Percentiles rank a stretch among this genome's conserved stretches.
Evolutionary conservation across 306 rosid species (phyloP).

Genomic region (Quercus agrifolia): DNA sequence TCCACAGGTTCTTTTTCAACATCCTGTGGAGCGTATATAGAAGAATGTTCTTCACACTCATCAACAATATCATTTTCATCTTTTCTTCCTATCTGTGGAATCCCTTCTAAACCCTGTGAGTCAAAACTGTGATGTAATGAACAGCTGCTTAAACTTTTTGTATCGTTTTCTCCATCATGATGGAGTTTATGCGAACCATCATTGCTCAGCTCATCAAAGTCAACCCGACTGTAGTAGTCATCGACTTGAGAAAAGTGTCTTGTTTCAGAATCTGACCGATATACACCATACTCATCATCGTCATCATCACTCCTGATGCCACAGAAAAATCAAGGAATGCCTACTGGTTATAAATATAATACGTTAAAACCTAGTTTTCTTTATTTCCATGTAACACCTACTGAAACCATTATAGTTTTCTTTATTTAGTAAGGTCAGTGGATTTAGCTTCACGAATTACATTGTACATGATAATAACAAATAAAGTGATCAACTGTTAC

Average conservation of each 20-base stretch:
- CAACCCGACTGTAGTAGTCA: constrained; percentile 55
- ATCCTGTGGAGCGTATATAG: constrained; percentile 49
- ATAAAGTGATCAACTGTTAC: constrained; percentile 3
- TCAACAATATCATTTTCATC: constrained; percentile 59
- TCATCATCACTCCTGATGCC: constrained; percentile 70
- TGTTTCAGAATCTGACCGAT: constrained; percentile 48
- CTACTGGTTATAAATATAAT: constrained; percentile 15
- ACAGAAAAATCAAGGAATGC: constrained; percentile 29
- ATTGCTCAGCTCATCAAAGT: constrained; percentile 51
- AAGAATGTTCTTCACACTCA: constrained; percentile 63
- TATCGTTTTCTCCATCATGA: constrained; percentile 43
- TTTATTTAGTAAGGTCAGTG: not conserved
- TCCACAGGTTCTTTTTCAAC: constrained; percentile 75
- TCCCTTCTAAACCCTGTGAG: constrained; percentile 47
- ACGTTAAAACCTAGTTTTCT: not conserved
- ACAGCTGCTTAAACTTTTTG: constrained; percentile 34
- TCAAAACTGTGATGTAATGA: constrained; percentile 45
- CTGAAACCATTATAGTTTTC: constrained; percentile 1
- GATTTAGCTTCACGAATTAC: not conserved
- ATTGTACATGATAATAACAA: constrained; percentile 5
- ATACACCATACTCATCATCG: constrained; percentile 56
- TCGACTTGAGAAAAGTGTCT: constrained; percentile 49
- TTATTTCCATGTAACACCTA: not conserved
- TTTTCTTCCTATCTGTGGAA: constrained; percentile 30
- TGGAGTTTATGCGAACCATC: constrained; percentile 46